Base-by-base conservation (phyloP, 2,329 filamentous ascomycete genomes). In the Claviceps monticola region DNA sequence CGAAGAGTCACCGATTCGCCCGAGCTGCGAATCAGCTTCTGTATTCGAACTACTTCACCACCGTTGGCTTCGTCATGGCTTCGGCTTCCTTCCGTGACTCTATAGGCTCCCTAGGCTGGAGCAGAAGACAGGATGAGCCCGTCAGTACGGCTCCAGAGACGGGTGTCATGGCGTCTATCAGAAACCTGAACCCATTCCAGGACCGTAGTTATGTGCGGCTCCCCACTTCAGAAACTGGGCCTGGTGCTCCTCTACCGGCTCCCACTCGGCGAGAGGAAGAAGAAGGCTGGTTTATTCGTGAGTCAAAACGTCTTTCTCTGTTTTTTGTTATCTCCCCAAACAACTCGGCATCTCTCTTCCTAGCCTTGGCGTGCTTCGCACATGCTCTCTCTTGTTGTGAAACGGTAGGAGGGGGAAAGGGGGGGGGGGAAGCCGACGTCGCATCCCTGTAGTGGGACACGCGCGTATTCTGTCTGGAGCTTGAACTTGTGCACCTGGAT, bases 41-140 rank as follows among this genome's bases (percentile, higher is more conserved):
- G 34, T 9, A 8, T 23, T 17, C 7, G 9, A 23, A 42, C 11
- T 21, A n/a, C 13, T 46, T 14, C 13, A 46, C 46, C 47, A 17
- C 36, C 41, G 36, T n/a, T 21, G 43, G 42, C 39, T 49, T 41
- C 16, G 52, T 51, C 56, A 95, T 95, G 90, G 86, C 90, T 55
- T 91, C 89, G 58, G 75, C 82, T 59, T 87, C 88, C 46, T 97
- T 98, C 69, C 82, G 90, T 66, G 88, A 96, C 69, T 94, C 88
- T 21, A 89, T 97, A 76, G 94, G 88, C 74, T 93, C 88, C 54
- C 71, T 97, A 62, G 93, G 93, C 55, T 97, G 93, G 93, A 88
- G 88, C 63, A 85, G 91, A 60, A 82, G 91, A 63, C 84, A 89
- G 53, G 86, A 94, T 62, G 73, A 85, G 51, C 82, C 88, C 57